phyloP scores from a whole-genome alignment of 2,329 filamentous ascomycete genomes.

The Sporothrix brunneoviolacea region DNA sequence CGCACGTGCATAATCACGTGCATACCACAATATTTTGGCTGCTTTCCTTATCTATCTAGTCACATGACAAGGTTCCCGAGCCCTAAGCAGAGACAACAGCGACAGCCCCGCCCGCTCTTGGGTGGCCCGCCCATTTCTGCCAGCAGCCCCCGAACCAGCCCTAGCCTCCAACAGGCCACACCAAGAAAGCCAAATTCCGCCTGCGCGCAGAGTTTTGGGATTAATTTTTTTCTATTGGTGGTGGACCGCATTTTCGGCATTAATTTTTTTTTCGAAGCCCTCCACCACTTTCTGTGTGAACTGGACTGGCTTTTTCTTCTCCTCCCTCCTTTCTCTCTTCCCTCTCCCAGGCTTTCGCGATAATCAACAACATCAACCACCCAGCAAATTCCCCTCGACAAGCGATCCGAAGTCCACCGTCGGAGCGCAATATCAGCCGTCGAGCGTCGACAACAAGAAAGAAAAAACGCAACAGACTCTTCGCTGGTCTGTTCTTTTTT shows the following conservation, averaged over 20 bases:
- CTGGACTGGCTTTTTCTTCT: conserved; percentile 5
- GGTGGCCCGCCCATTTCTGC: neutral
- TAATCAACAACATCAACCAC: conserved; percentile 12
- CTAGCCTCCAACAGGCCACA: conserved; percentile 13
- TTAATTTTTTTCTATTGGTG: conserved; percentile 8
- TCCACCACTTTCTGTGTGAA: conserved; percentile 6
- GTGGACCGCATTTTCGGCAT: conserved; percentile 7
- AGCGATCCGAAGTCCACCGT: conserved; percentile 13
- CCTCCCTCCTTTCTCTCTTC: conserved; percentile 4
- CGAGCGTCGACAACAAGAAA: conserved; percentile 8
- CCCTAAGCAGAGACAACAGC: neutral
- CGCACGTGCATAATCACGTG: no score
- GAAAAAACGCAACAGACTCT: conserved; percentile 5
- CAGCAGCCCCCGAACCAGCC: conserved; percentile 9
- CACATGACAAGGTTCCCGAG: conserved; percentile 9
- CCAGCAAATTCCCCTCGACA: conserved; percentile 8
- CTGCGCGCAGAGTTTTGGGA: conserved; percentile 4
- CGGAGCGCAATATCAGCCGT: conserved; percentile 10
- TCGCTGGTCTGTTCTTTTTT: conserved; percentile 13
- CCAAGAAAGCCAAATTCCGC: conserved; percentile 9
- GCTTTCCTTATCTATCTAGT: neutral
- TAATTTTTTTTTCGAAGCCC: conserved; percentile 16
- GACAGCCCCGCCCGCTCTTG: neutral
- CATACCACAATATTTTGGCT: no score
- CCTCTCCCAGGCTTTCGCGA: conserved; percentile 15